Percentiles rank a stretch among this genome's conserved stretches.
phyloP scores from a whole-genome alignment of 345 rosid species.

The Punica granatum region DNA sequence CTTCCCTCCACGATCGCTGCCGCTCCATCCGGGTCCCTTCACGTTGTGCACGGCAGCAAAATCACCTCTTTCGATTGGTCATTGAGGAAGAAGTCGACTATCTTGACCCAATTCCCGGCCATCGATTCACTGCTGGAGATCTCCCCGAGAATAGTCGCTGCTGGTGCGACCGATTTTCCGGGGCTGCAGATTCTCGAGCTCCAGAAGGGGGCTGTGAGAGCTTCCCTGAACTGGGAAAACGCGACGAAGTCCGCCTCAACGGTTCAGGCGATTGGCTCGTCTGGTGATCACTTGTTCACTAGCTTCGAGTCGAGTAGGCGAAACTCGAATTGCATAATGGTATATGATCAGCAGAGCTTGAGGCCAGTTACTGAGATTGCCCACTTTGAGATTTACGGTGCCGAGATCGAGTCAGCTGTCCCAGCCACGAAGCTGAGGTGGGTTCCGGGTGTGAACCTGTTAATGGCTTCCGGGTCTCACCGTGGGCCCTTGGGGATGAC shows the following conservation, averaged over 20 bases:
- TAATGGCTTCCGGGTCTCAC: constrained; percentile 91
- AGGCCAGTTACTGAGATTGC: constrained; percentile 64
- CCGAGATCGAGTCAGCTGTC: constrained; percentile 66
- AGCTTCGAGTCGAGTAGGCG: constrained; percentile 92
- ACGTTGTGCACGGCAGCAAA: constrained; percentile 84
- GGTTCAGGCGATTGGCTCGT: constrained; percentile 78
- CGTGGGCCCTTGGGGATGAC: constrained; percentile 68
- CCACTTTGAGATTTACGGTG: constrained; percentile 61
- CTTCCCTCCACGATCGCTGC: constrained; percentile 56
- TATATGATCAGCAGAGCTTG: constrained; percentile 58
- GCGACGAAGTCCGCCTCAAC: constrained; percentile 60
- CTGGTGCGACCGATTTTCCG: constrained; percentile 84
- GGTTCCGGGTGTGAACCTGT: constrained; percentile 46
- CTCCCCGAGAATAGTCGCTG: constrained; percentile 51
- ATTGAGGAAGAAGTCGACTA: constrained; percentile 52
- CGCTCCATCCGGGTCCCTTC: constrained; percentile 52
- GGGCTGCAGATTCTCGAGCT: constrained; percentile 81
- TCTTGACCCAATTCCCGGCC: constrained; percentile 71
- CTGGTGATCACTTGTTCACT: constrained; percentile 46
- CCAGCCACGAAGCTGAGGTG: constrained; percentile 80
- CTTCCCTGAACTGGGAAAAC: constrained; percentile 64
- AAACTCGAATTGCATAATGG: constrained; percentile 78
- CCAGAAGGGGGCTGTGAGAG: constrained; percentile 47
- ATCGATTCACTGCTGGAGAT: constrained; percentile 70
- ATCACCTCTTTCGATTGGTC: constrained; percentile 95